Base-by-base conservation (phyloP, 805 yeast species). In the Candida boleticola region DNA sequence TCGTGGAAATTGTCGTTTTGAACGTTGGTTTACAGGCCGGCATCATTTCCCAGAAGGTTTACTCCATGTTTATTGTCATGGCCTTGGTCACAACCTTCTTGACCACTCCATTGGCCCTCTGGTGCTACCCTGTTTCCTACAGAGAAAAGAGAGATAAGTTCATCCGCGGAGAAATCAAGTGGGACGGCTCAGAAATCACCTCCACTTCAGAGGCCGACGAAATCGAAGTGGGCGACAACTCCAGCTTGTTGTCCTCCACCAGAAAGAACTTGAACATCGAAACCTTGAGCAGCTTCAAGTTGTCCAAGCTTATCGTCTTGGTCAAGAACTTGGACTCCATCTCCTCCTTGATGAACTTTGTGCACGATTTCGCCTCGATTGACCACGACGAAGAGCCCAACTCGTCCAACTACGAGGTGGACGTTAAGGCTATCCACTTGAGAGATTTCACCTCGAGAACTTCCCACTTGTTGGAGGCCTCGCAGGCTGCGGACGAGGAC, bases 61-160 rank as follows among this genome's bases (percentile, higher is more conserved):
- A 79, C 58, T 82, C 90, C 14, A 86, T 86, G 90, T 85, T 86
- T 55, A 78, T 86, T 42, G 79, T 86, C 29, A 86, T 86, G 95
- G 89, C 95, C 0, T 68, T 86, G 45, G 76, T 84, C 4, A 76
- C 89, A 1, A 86, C 95, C 0, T 84, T 86, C 52, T 60, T 79
- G n/a, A 86, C 95, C 1, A 84, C 93, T 1, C 95, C 95, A 2
- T 62, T 86, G 55, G 78, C 93, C 0, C 57, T 78, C 29, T 58
- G 69, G 58, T 61, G 71, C 2, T 86, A 85, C 54, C 90, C 95
- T 1, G 72, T 73, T 7, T 58, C 71, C 6, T 82, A 81, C 57
- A 72, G 89, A 52, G 77, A 75, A 41, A 68, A 73, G 46, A 69
- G 77, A 33, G 70, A 66, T 29, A 54, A 46, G n/a, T 60, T 49